Conservation (phyloP, 2,329 filamentous ascomycete species). For the Cercospora sesami region DNA sequence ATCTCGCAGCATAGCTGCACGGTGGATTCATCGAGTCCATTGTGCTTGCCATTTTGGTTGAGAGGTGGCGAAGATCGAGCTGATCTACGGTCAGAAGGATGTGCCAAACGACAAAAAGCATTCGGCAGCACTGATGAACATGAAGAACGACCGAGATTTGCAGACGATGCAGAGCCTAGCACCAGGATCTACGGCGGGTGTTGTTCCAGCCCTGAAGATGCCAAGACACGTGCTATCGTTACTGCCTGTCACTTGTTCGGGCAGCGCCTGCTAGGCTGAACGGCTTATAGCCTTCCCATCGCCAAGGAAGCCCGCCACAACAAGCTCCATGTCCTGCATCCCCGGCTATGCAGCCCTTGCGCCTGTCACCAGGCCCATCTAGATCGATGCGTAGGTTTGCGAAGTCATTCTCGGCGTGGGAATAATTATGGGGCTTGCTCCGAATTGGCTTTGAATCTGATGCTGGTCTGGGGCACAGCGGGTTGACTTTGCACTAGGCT, state of each 20-base stretch:
- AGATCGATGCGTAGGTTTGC: background rate
- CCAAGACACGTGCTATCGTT: background rate
- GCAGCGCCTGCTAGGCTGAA: background rate
- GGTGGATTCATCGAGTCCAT: background rate
- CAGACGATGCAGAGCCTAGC: background rate
- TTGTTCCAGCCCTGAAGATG: background rate
- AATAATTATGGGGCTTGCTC: conserved; percentile 2
- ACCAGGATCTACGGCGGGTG: background rate
- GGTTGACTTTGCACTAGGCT: background rate
- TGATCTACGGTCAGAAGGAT: background rate
- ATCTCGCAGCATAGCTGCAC: background rate
- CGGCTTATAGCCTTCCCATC: background rate
- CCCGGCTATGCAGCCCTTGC: background rate
- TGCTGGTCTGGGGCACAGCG: background rate
- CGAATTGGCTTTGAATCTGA: background rate
- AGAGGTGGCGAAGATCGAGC: background rate
- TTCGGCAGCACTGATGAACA: background rate
- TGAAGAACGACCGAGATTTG: background rate
- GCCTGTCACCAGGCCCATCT: background rate
- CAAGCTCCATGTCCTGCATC: background rate
- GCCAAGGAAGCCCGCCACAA: background rate
- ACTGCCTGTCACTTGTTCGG: background rate
- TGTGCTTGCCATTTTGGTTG: background rate
- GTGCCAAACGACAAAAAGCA: background rate
- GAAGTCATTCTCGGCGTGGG: background rate